Percentiles rank a stretch among this genome's conserved stretches.
Conservation (phyloP, 2,329 filamentous ascomycete genomes). For the Hymenoscyphus scutula region DNA sequence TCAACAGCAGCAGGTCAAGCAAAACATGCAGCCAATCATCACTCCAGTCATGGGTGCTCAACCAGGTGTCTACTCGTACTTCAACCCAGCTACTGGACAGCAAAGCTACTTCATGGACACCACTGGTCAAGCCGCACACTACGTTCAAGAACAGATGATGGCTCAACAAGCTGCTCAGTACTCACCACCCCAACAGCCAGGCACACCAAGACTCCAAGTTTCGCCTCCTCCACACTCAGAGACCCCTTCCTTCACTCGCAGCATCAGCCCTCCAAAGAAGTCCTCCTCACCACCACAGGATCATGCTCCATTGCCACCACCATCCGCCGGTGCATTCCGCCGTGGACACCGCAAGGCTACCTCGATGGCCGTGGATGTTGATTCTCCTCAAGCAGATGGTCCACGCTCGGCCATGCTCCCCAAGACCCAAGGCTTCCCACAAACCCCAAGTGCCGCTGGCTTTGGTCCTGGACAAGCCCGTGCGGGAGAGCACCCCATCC, state of each 20-base stretch:
- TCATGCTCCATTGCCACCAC: slow-evolving; percentile 73
- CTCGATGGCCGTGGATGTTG: slow-evolving; percentile 52
- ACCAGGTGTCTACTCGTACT: slow-evolving; percentile 77
- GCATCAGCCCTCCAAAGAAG: slow-evolving; percentile 64
- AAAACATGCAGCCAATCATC: slow-evolving; percentile 45
- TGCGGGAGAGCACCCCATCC: slow-evolving; percentile 89
- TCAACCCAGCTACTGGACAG: slow-evolving; percentile 83
- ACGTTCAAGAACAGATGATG: slow-evolving; percentile 39
- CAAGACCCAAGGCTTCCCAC: slow-evolving; percentile 76
- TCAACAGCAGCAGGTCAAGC: slow-evolving; percentile 37
- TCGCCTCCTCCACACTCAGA: slow-evolving; percentile 73
- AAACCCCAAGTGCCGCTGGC: slow-evolving; percentile 72
- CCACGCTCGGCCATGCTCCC: slow-evolving; percentile 63
- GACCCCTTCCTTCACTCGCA: slow-evolving; percentile 54
- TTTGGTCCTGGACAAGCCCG: slow-evolving; percentile 92
- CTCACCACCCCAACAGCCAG: slow-evolving; percentile 52
- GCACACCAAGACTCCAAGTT: slow-evolving; percentile 73
- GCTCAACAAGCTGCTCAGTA: slow-evolving; percentile 36
- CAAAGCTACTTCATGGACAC: slow-evolving; percentile 66
- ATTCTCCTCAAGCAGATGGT: slow-evolving; percentile 31
- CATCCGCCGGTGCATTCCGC: slow-evolving; percentile 88
- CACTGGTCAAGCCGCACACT: slow-evolving; percentile 43
- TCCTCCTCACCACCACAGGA: slow-evolving; percentile 68
- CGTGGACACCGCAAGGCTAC: slow-evolving; percentile 89
- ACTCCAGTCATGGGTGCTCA: slow-evolving; percentile 55